phyloP scores from a whole-genome alignment of 768 basidiomycete species.

The Trametes elegans region DNA sequence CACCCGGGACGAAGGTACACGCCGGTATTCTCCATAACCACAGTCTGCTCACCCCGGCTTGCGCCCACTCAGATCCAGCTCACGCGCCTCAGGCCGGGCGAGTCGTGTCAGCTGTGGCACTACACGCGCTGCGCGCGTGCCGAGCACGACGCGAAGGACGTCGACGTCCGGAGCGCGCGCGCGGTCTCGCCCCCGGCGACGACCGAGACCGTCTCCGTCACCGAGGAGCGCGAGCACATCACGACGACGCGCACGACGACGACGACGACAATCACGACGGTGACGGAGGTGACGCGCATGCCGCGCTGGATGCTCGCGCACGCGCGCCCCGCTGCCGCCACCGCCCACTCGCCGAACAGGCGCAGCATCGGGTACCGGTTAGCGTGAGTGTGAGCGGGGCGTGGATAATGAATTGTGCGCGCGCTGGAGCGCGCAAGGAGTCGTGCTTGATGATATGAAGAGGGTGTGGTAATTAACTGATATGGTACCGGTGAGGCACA shows the following conservation, averaged over 20 bases:
- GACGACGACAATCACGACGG: conserved; percentile 27
- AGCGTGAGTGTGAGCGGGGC: not conserved
- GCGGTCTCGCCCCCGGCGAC: conserved; percentile 15
- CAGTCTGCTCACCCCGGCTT: no score
- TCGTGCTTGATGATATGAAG: no score
- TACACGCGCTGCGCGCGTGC: conserved; percentile 21
- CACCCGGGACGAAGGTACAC: conserved; percentile 23
- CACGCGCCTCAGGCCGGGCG: conserved; percentile 10
- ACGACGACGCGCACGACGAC: conserved; percentile 30
- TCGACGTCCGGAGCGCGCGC: conserved; percentile 1
- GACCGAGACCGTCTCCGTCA: conserved; percentile 25
- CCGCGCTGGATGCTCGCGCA: conserved; percentile 17
- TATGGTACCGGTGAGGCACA: no score
- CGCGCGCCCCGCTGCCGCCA: no score
- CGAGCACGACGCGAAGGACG: conserved; percentile 15
- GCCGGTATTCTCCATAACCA: not conserved
- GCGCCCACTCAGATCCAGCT: conserved; percentile 28
- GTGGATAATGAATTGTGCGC: no score
- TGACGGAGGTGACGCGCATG: conserved; percentile 26
- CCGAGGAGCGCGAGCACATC: conserved; percentile 23
- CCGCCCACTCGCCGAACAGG: conserved; percentile 7
- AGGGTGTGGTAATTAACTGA: no score
- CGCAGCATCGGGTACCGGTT: conserved; percentile 18
- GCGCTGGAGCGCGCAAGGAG: no score
- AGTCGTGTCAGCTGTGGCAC: conserved; percentile 25